Conservation (phyloP, 805 yeast species). For the Torulaspora franciscae region DNA sequence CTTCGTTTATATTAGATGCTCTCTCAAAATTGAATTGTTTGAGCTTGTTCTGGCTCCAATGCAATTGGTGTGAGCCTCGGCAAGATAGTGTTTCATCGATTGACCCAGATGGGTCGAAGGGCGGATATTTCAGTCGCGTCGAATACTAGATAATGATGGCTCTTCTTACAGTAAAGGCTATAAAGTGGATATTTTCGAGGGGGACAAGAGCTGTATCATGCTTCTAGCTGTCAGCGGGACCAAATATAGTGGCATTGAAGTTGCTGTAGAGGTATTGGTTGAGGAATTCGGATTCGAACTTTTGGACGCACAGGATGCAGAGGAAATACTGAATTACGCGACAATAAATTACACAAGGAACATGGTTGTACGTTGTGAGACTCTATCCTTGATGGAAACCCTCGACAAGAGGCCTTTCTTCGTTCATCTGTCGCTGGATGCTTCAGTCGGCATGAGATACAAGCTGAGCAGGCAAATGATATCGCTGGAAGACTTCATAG, state of each 20-base stretch:
- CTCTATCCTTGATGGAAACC: constrained; percentile 40
- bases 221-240: constrained; percentile 31
- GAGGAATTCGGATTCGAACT: constrained; percentile 21
- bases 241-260: constrained; percentile 24
- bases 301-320: constrained; percentile 15
- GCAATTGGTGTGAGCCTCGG: no score
- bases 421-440: constrained; percentile 71
- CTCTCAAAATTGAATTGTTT: not conserved
- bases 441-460: constrained; percentile 53
- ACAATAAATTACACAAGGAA: constrained; percentile 63
- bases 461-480: constrained; percentile 20
- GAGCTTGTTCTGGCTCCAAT: not conserved
- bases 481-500: constrained; percentile 33
- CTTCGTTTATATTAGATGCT: no score
- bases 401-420: constrained; percentile 75
- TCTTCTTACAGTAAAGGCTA: not conserved
- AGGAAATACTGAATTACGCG: constrained; percentile 51
- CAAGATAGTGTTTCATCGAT: no score
- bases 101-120: no score
- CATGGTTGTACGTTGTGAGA: constrained; percentile 51
- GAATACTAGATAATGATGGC: not conserved
- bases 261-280: constrained; percentile 17
- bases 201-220: constrained; percentile 13
- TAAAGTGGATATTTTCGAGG: not conserved
- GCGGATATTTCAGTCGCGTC: not conserved